Conservation (phyloP, 345 rosid genomes). For the Hibiscus syriacus region DNA sequence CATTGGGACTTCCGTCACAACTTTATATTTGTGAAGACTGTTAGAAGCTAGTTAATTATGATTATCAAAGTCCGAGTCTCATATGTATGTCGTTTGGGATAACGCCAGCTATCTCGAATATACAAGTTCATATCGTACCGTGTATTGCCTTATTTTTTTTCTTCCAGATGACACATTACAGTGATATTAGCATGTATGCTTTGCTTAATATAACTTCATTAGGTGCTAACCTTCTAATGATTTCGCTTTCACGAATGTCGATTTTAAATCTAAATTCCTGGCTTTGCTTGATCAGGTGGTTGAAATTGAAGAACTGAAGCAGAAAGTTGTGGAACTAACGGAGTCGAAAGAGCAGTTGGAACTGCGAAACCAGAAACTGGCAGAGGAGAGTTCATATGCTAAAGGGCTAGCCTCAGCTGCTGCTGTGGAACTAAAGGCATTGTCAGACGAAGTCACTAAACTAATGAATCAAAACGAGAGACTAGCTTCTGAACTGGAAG, state of each 20-base stretch:
- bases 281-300: slow-evolving; percentile 35
- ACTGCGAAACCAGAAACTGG: slow-evolving; percentile 63
- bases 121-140: background rate
- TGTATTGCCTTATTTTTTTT: background rate
- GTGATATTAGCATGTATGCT: background rate
- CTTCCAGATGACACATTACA: background rate
- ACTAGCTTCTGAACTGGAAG: slow-evolving; percentile 58
- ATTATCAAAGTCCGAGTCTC: background rate
- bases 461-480: slow-evolving; percentile 92
- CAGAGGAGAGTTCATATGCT: slow-evolving; percentile 93
- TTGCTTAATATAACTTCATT: background rate
- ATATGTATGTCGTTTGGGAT: background rate
- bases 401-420: slow-evolving; percentile 99
- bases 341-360: slow-evolving; percentile 69
- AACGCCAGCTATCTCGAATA: background rate
- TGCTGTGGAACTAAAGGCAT: slow-evolving; percentile 99
- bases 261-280: slow-evolving; percentile 11
- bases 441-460: slow-evolving; percentile 93
- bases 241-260: background rate
- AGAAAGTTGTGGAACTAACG: slow-evolving; percentile 41
- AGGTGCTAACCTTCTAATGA: background rate
- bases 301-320: slow-evolving; percentile 75
- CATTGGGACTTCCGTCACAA: background rate
- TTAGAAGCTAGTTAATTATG: slow-evolving; percentile 4
- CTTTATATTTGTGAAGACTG: background rate